These are phyloP conservation scores for Ceriops decandra DNA, from an alignment of 345 rosid species.

Conservation along the genomic window DNA sequence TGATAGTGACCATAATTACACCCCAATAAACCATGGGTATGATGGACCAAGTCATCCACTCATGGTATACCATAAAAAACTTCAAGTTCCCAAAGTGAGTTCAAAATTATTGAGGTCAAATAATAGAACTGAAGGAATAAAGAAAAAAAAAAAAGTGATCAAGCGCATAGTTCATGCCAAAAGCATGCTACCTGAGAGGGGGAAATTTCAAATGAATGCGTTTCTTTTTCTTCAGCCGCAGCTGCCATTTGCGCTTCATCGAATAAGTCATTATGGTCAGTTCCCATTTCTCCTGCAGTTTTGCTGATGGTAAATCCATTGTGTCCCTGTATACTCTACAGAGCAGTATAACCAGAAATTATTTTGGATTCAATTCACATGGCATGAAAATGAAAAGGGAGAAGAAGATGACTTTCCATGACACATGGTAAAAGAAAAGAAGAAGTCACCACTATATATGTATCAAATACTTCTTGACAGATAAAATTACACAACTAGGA, in stretches of 20 bases:
- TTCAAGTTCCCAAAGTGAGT: too few relatives aligned
- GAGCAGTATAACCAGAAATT: background rate
- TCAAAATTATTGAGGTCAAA: too few relatives aligned
- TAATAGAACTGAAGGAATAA: background rate
- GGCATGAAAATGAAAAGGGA: background rate
- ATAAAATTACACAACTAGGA: too few relatives aligned
- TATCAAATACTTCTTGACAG: background rate
- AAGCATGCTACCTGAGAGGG: constrained; percentile 64
- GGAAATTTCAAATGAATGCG: constrained; percentile 84
- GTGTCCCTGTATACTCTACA: constrained; percentile 41
- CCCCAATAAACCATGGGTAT: too few relatives aligned
- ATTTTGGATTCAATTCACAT: background rate
- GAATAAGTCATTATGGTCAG: constrained; percentile 63
- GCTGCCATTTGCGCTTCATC: constrained; percentile 90
- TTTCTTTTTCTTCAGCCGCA: constrained; percentile 88
- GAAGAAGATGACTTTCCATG: background rate
- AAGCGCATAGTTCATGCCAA: background rate
- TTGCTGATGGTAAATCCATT: constrained; percentile 71
- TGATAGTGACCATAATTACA: too few relatives aligned
- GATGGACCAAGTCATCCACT: too few relatives aligned
- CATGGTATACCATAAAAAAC: too few relatives aligned
- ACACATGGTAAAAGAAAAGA: background rate
- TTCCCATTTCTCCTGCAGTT: constrained; percentile 65
- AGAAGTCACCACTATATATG: background rate
- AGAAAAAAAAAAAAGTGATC: background rate